phyloP scores from a whole-genome alignment of 805 yeast genomes.

The Lipomyces mesembrius region DNA sequence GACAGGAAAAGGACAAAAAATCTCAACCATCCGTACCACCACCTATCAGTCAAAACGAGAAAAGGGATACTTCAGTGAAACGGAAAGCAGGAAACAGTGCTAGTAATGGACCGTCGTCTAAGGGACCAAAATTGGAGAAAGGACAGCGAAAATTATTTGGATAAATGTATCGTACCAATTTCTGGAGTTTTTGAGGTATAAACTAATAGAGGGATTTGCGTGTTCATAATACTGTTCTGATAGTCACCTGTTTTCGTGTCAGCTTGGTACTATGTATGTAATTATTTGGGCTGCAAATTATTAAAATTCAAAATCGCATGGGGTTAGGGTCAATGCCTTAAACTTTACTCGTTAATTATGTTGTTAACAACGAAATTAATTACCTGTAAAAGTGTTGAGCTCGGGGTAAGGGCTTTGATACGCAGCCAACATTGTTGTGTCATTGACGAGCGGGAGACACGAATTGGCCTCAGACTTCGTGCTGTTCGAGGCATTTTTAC shows the following conservation, averaged over 20 bases:
- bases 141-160: constrained; percentile 26
- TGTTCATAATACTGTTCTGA: not conserved
- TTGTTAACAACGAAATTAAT: not conserved
- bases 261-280: no score
- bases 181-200: not conserved
- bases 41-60: not conserved
- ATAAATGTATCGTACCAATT: not conserved
- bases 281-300: no score
- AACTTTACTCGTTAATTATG: not conserved
- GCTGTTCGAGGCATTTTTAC: not conserved
- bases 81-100: constrained; percentile 6
- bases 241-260: no score
- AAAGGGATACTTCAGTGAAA: constrained; percentile 4
- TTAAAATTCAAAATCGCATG: not conserved
- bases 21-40: not conserved
- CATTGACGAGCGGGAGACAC: not conserved
- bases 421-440: not conserved
- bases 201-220: not conserved
- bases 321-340: not conserved
- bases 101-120: not conserved
- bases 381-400: not conserved
- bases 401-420: not conserved
- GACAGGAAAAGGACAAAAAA: constrained; percentile 10
- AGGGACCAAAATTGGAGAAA: constrained; percentile 20
- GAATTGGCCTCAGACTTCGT: not conserved